Evolutionary conservation across 2,329 filamentous ascomycete genomes (phyloP).

Genomic region (Colletotrichum sansevieriae): DNA sequence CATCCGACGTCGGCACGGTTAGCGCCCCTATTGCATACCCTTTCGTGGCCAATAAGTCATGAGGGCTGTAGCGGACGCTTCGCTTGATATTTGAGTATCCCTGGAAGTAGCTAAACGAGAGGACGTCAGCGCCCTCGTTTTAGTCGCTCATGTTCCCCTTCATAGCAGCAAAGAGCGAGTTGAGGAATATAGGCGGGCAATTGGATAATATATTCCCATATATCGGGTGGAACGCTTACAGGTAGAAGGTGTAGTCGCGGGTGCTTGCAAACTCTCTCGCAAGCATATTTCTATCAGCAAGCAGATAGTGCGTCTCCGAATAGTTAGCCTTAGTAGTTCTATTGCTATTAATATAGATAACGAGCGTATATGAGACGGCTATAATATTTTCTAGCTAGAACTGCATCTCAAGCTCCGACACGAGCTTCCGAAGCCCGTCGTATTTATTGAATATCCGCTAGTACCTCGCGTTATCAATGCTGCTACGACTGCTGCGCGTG

Average conservation of each 20-base stretch:
- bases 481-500: neutral
- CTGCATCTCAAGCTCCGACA: neutral
- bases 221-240: constrained; percentile 13
- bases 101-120: too few species aligned
- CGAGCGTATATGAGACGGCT: constrained; percentile 3
- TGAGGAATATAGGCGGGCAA: constrained; percentile 1
- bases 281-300: constrained; percentile 20
- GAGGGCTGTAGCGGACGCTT: too few species aligned
- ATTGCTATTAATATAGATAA: neutral
- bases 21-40: too few species aligned
- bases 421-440: constrained; percentile 25
- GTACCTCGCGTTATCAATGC: constrained; percentile 43
- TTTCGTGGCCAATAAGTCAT: too few species aligned
- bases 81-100: too few species aligned
- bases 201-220: constrained; percentile 25
- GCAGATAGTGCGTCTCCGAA: neutral
- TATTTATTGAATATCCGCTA: constrained; percentile 41
- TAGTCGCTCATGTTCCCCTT: too few species aligned
- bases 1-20: too few species aligned
- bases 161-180: constrained; percentile 6
- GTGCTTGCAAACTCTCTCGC: constrained; percentile 3
- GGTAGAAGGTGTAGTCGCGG: constrained; percentile 29
- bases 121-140: too few species aligned
- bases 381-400: neutral
- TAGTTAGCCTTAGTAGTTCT: too few species aligned